Base-by-base conservation (phyloP, 768 basidiomycete genomes). In the Termitomyces sp. region DNA sequence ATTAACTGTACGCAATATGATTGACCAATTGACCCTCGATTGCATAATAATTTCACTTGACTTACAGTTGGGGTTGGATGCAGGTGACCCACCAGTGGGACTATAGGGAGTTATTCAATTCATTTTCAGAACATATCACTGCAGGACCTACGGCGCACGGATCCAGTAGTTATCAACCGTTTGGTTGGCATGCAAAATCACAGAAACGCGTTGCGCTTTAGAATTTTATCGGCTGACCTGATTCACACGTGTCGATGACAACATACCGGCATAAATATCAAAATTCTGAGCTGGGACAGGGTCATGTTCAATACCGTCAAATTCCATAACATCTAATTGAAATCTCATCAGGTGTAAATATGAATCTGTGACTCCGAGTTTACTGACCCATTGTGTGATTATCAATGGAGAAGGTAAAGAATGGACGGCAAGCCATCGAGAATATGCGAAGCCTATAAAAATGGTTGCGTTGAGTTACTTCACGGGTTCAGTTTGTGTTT, bases 101-200 rank as follows among this genome's bases (percentile, higher is more conserved):
- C 34, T 49, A 37, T 23, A 25, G 23, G 3, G 25, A 14, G 14
- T 17, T 23, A 23, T 25, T 25, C 23, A 14, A 25, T 23, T 4
- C 17, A 17, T 17, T 16, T n/a, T 16, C 34, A 7, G 8, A 49
- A 8, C 21, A 34, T 14, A 21, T 34, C 5, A 14, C 14, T 37
- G 34, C 9, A 17, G 10, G 23, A 37, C 34, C 5, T 16, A 35
- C 47, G 65, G 71, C 32, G 68, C 71, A 35, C 68, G 66, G 55
- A 76, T 71, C 68, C 77, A 78, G 64, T 79, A 79, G 64, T 80
- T 80, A 28, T 59, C 70, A 3, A 78, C 64, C 7, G 70, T 64
- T 59, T 79, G 75, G 60, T 76, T 71, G 8, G 78, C 77, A 27
- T 73, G 58, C 35, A 79, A 62, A 58, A 76, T 63, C 52, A 70